A percentile compares a stretch with the other conserved stretches of the same genome.
Conservation (phyloP, 2,329 filamentous ascomycete species). For the Sporothrix luriei region DNA sequence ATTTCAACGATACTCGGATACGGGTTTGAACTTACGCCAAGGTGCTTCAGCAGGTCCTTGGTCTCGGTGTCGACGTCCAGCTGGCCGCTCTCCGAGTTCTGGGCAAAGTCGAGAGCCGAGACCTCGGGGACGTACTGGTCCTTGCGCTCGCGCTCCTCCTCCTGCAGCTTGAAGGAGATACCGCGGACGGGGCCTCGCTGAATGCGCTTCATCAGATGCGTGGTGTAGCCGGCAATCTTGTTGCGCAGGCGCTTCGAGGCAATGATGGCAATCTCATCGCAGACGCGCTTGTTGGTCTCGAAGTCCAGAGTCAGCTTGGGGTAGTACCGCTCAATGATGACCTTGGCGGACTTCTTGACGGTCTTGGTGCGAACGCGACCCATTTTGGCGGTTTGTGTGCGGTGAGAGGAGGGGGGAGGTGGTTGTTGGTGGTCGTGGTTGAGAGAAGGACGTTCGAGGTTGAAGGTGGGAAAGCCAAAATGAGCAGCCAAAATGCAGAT, state of each 20-base stretch:
- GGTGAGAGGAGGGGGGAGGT: constrained; percentile 40
- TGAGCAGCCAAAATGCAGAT: constrained; percentile 14
- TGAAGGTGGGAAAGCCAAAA: constrained; percentile 3
- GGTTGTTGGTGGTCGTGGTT: constrained; percentile 30
- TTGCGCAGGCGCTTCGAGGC: constrained; percentile 98
- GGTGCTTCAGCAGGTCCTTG: constrained; percentile 98
- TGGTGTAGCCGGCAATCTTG: constrained; percentile 99
- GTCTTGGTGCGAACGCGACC: constrained; percentile 72
- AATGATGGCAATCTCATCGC: constrained; percentile 99
- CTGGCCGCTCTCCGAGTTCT: constrained; percentile 89
- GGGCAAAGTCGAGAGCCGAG: constrained; percentile 96
- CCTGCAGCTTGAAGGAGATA: constrained; percentile 99
- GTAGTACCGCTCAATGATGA: constrained; percentile 99
- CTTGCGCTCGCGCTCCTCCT: constrained; percentile 99
- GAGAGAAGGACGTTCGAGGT: constrained; percentile 7
- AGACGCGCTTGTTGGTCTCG: constrained; percentile 87
- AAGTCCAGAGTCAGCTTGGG: constrained; percentile 98
- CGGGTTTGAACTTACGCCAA: constrained; percentile 74
- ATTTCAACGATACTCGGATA: no score
- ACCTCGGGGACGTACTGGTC: constrained; percentile 99
- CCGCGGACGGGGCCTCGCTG: constrained; percentile 98
- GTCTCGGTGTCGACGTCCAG: constrained; percentile 96
- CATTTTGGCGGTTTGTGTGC: constrained; percentile 59
- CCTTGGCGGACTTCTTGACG: constrained; percentile 85
- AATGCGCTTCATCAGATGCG: constrained; percentile 99